phyloP scores from a whole-genome alignment of 768 basidiomycete species.

The Kwoniella mangroviensis region DNA sequence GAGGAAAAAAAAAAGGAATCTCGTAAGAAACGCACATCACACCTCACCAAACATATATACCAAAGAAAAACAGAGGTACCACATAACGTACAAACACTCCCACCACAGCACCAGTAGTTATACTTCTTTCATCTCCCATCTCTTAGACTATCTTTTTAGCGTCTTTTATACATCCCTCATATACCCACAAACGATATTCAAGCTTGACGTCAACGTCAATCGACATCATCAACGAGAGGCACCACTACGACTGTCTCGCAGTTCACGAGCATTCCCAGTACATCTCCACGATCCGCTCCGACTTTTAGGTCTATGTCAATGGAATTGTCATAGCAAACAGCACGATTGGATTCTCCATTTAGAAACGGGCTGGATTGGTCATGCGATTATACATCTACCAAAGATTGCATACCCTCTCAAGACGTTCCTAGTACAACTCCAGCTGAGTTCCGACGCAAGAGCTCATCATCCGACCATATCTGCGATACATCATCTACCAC shows the following conservation, averaged over 20 bases:
- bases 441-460: no score
- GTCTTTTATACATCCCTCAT: not conserved
- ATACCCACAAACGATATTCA: not conserved
- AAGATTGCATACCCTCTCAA: no score
- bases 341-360: no score
- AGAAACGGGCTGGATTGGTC: no score
- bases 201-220: not conserved
- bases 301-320: not conserved
- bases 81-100: not conserved
- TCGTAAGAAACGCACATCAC: not conserved
- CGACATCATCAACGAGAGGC: not conserved
- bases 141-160: slow-evolving; percentile 6
- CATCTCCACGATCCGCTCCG: not conserved
- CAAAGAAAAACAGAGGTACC: not conserved
- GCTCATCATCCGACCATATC: no score
- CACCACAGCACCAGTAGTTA: not conserved
- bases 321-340: no score
- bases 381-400: no score
- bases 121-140: no score
- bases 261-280: not conserved
- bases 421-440: no score
- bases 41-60: not conserved
- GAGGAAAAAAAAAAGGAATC: not conserved
- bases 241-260: not conserved
- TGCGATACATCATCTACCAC: no score